Conservation (phyloP, 768 basidiomycete genomes). For the Russula dissimulans region DNA sequence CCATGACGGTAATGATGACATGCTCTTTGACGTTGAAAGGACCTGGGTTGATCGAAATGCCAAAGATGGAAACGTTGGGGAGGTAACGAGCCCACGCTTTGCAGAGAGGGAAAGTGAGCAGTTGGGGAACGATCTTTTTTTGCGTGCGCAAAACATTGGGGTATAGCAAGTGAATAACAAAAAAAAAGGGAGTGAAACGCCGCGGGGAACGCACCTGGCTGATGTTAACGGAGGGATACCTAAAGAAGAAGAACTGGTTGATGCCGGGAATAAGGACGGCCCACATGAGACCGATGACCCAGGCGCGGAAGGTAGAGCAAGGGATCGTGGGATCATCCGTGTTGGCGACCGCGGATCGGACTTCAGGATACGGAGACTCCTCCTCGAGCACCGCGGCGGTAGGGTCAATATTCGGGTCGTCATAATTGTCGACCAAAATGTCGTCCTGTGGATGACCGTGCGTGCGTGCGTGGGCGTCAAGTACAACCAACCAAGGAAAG, state of each 20-base stretch:
- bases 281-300: slow-evolving; percentile 35
- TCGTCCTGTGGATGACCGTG: background rate
- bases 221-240: slow-evolving; percentile 43
- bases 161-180: background rate
- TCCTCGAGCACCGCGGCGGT: slow-evolving; percentile 28
- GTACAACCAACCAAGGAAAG: background rate
- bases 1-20: slow-evolving; percentile 41
- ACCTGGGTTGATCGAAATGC: slow-evolving; percentile 50
- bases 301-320: slow-evolving; percentile 29
- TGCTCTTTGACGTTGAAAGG: slow-evolving; percentile 72
- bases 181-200: background rate
- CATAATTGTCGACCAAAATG: slow-evolving; percentile 21
- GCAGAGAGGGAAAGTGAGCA: slow-evolving; percentile 59
- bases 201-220: slow-evolving; percentile 18
- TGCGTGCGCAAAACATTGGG: too few relatives aligned
- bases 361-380: slow-evolving; percentile 47
- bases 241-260: slow-evolving; percentile 73
- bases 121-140: slow-evolving; percentile 48
- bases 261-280: slow-evolving; percentile 57
- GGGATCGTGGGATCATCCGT: slow-evolving; percentile 39
- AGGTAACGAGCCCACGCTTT: slow-evolving; percentile 47
- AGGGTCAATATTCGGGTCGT: slow-evolving; percentile 31
- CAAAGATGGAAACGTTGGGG: slow-evolving; percentile 45
- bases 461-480: too few relatives aligned
- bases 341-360: slow-evolving; percentile 41